Conservation (phyloP, 495 filamentous ascomycete species). For the Aspergillus biplanus region DNA sequence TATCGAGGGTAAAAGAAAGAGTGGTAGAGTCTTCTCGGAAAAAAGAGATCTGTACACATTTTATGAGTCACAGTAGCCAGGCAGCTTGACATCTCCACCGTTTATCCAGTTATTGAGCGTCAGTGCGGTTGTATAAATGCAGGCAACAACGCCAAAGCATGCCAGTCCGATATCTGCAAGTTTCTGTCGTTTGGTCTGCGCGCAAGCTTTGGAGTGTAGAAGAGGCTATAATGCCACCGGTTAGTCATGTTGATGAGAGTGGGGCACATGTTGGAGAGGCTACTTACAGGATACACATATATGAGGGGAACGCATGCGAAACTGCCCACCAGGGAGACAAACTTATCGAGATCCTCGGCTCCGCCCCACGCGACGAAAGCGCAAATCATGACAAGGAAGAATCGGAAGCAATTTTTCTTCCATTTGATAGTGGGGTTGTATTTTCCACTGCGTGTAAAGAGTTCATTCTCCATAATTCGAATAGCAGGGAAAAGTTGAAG, state of each 20-base stretch:
- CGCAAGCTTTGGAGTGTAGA: slow-evolving; percentile 81
- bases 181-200: slow-evolving; percentile 63
- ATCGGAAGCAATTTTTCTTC: slow-evolving; percentile 97
- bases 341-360: slow-evolving; percentile 93
- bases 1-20: background rate
- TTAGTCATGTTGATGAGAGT: slow-evolving; percentile 18
- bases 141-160: slow-evolving; percentile 79
- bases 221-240: slow-evolving; percentile 63
- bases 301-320: slow-evolving; percentile 98
- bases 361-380: slow-evolving; percentile 88
- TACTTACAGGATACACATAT: slow-evolving; percentile 92
- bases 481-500: slow-evolving; percentile 95
- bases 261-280: slow-evolving; percentile 16
- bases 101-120: slow-evolving; percentile 84
- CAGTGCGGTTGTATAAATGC: slow-evolving; percentile 85
- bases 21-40: background rate
- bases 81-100: slow-evolving; percentile 42
- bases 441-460: slow-evolving; percentile 86
- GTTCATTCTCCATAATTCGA: slow-evolving; percentile 67
- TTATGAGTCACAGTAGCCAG: slow-evolving; percentile 63
- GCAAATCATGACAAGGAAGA: slow-evolving; percentile 85
- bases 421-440: slow-evolving; percentile 96
- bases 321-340: slow-evolving; percentile 92
- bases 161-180: slow-evolving; percentile 73
- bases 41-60: slow-evolving; percentile 11